Conservation (phyloP, 2,329 filamentous ascomycete genomes). For the Fusarium nygamai region DNA sequence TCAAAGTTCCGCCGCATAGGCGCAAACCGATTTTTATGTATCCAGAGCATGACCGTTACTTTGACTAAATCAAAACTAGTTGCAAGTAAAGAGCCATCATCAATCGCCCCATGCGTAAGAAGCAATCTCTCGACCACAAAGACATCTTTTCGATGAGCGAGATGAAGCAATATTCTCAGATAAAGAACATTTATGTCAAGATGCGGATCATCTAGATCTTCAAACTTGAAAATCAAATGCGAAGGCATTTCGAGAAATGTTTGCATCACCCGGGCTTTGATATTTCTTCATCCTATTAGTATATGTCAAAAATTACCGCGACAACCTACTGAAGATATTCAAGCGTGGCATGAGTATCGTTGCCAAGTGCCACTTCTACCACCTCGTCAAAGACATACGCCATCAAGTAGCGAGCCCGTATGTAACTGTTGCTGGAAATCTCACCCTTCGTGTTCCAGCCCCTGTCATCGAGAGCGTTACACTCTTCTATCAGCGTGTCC, state of each 20-base stretch:
- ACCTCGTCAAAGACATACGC: slow-evolving; percentile 66
- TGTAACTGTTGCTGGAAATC: slow-evolving; percentile 56
- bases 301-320: background rate
- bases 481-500: slow-evolving; percentile 40
- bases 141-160: slow-evolving; percentile 64
- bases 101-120: slow-evolving; percentile 53
- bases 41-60: slow-evolving; percentile 58
- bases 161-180: slow-evolving; percentile 56
- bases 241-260: slow-evolving; percentile 50
- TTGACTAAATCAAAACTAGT: slow-evolving; percentile 60
- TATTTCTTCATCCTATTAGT: slow-evolving; percentile 42
- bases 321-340: slow-evolving; percentile 39
- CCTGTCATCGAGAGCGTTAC: slow-evolving; percentile 52
- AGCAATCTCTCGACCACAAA: slow-evolving; percentile 69
- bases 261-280: slow-evolving; percentile 49
- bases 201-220: slow-evolving; percentile 49
- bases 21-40: slow-evolving; percentile 57
- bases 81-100: slow-evolving; percentile 54
- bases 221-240: slow-evolving; percentile 51
- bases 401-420: slow-evolving; percentile 58
- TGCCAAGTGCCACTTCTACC: slow-evolving; percentile 65
- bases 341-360: slow-evolving; percentile 15
- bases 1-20: slow-evolving; percentile 57
- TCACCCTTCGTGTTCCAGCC: slow-evolving; percentile 63
- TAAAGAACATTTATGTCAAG: slow-evolving; percentile 50